Evolutionary conservation across 352 stramenopile genomes (phyloP).

Genomic region (Thalassiosira mediterranea): DNA sequence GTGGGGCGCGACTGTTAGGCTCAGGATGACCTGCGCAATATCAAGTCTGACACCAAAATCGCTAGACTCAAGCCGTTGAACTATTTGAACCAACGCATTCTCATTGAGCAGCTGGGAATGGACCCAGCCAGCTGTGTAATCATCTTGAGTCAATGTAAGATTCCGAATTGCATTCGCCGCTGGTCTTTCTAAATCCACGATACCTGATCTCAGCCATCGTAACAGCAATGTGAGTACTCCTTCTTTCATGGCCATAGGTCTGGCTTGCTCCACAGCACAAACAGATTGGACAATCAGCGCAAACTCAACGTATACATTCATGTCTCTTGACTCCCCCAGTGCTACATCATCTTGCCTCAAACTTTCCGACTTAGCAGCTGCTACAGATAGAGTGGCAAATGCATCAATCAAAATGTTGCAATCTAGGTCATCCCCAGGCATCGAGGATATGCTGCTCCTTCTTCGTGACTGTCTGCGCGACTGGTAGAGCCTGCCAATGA

Average conservation of each 20-base stretch:
- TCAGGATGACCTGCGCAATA: constrained; percentile 65
- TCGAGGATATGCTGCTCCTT: constrained; percentile 4
- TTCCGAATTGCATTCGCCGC: constrained; percentile 62
- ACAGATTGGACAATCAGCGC: constrained; percentile 65
- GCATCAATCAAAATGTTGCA: constrained; percentile 57
- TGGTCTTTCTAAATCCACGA: constrained; percentile 48
- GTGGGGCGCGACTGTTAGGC: constrained; percentile 63
- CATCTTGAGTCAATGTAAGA: constrained; percentile 64
- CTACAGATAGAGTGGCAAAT: constrained; percentile 63
- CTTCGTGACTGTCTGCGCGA: too few species aligned
- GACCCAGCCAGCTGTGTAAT: constrained; percentile 76
- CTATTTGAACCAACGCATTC: constrained; percentile 59
- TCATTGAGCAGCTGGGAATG: constrained; percentile 77
- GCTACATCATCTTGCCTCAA: constrained; percentile 6
- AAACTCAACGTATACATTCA: constrained; percentile 23
- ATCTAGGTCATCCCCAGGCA: constrained; percentile 40
- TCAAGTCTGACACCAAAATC: constrained; percentile 53
- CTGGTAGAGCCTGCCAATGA: constrained; percentile 5
- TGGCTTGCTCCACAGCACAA: constrained; percentile 55
- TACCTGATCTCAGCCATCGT: constrained; percentile 58
- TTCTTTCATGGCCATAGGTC: constrained; percentile 65
- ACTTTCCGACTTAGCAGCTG: constrained; percentile 39
- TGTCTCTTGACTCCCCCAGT: neutral
- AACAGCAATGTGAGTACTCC: constrained; percentile 64
- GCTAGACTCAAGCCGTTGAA: constrained; percentile 44